phyloP scores from a whole-genome alignment of 2,329 filamentous ascomycete species.

The Malbranchea zuffiana region DNA sequence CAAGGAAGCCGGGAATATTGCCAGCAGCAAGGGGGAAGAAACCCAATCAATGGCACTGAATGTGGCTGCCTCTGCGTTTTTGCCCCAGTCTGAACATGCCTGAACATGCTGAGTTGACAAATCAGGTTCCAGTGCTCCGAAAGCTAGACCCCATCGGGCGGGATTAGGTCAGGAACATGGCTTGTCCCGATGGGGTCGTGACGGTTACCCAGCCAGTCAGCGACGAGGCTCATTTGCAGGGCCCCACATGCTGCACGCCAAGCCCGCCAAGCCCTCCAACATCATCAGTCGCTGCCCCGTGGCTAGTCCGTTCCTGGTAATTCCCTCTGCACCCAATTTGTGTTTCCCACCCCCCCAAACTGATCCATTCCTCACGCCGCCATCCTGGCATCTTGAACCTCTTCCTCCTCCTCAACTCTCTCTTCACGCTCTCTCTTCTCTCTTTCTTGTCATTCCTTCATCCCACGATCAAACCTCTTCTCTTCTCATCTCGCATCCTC shows the following conservation, averaged over 20 bases:
- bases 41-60: conserved; percentile 3
- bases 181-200: conserved; percentile 9
- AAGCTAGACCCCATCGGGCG: conserved; percentile 3
- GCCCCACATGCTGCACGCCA: not conserved
- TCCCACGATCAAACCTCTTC: conserved; percentile 9
- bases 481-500: conserved; percentile 13
- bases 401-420: conserved; percentile 7
- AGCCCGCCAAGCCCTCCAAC: conserved; percentile 5
- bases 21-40: no score
- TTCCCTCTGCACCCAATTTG: not conserved
- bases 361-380: conserved; percentile 1
- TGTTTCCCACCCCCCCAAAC: not conserved
- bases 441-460: conserved; percentile 14
- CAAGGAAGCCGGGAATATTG: no score
- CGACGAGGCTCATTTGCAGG: not conserved
- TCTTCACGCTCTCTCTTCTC: conserved; percentile 12
- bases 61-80: conserved; percentile 8
- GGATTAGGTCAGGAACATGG: conserved; percentile 1
- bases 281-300: conserved; percentile 5
- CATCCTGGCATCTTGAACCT: conserved; percentile 5
- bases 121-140: conserved; percentile 6
- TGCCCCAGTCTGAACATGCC: conserved; percentile 8
- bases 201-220: conserved; percentile 1
- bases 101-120: conserved; percentile 2
- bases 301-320: not conserved